Conservation (phyloP, 2,329 filamentous ascomycete genomes). For the Nemania abortiva region DNA sequence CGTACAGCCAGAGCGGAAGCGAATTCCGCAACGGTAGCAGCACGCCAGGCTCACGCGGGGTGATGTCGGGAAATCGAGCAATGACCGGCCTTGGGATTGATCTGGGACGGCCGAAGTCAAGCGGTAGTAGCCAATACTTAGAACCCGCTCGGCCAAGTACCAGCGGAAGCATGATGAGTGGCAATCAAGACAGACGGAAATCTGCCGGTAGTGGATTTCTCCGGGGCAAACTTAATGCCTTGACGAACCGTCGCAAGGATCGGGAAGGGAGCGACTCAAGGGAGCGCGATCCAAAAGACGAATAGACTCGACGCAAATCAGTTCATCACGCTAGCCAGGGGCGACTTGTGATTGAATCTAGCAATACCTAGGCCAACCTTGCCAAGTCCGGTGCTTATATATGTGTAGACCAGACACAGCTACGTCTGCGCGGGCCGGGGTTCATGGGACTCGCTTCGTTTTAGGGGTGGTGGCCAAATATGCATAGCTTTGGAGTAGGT, state of each 20-base stretch:
- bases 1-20: slow-evolving; percentile 45
- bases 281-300: slow-evolving; percentile 34
- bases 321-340: slow-evolving; percentile 5
- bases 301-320: slow-evolving; percentile 29
- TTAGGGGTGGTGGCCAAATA: slow-evolving; percentile 16
- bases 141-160: slow-evolving; percentile 38
- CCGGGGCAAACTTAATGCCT: slow-evolving; percentile 53
- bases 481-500: slow-evolving; percentile 33
- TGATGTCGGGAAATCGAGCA: slow-evolving; percentile 47
- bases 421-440: neutral
- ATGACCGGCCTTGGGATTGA: slow-evolving; percentile 47
- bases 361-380: neutral
- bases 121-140: slow-evolving; percentile 40
- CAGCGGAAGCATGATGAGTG: slow-evolving; percentile 35
- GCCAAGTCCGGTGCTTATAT: neutral
- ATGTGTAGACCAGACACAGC: neutral
- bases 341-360: neutral
- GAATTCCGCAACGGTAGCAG: slow-evolving; percentile 45
- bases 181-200: slow-evolving; percentile 43
- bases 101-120: slow-evolving; percentile 47
- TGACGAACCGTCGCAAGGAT: slow-evolving; percentile 47
- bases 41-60: slow-evolving; percentile 50
- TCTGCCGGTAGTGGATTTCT: slow-evolving; percentile 52
- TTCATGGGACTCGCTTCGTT: slow-evolving; percentile 7
- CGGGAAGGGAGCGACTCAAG: slow-evolving; percentile 39